Conservation (phyloP, 306 rosid species). For the Psophocarpus tetragonolobus region DNA sequence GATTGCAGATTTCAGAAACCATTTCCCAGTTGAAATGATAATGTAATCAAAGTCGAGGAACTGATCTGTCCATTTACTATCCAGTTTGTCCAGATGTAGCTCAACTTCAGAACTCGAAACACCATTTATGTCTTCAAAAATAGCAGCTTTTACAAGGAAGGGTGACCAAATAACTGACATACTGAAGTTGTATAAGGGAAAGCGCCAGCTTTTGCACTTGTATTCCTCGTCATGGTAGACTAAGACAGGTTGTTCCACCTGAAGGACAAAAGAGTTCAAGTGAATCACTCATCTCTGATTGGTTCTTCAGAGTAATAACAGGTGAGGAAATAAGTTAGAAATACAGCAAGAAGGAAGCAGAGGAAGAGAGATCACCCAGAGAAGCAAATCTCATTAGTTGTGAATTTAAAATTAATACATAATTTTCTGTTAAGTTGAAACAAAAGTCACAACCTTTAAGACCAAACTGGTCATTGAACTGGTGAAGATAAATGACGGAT, state of each 20-base stretch:
- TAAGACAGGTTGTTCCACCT: conserved; percentile 74
- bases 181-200: conserved; percentile 67
- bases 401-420: too few relatives aligned
- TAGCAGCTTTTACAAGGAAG: conserved; percentile 80
- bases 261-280: conserved; percentile 37
- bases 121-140: conserved; percentile 86
- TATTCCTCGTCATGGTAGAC: conserved; percentile 86
- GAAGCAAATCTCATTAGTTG: background rate
- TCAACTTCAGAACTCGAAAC: conserved; percentile 89
- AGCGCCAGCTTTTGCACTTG: conserved; percentile 76
- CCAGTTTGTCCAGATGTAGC: conserved; percentile 75
- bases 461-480: too few relatives aligned
- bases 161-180: conserved; percentile 84
- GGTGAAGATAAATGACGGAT: too few relatives aligned
- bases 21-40: conserved; percentile 87
- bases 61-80: conserved; percentile 63
- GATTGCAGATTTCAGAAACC: conserved; percentile 90
- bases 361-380: background rate
- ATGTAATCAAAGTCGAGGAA: conserved; percentile 64
- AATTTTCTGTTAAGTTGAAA: too few relatives aligned
- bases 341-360: background rate
- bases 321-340: background rate
- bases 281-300: conserved; percentile 17
- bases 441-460: too few relatives aligned
- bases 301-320: background rate